These are phyloP conservation scores for Fallopia convolvulus DNA, from an alignment of 148 eudicot species.

Conservation along the genomic window DNA sequence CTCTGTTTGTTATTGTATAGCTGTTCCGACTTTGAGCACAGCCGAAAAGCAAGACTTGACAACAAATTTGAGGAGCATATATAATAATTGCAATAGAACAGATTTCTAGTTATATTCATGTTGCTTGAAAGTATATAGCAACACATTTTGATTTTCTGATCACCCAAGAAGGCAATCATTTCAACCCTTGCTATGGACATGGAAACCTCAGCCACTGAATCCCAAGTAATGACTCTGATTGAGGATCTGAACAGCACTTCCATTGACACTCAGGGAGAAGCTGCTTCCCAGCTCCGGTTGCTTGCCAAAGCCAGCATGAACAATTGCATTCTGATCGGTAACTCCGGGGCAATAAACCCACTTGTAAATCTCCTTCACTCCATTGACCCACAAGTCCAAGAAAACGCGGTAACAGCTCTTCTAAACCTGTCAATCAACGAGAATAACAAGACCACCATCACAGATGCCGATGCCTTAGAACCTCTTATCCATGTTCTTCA, in stretches of 20 bases:
- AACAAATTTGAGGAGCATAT: not conserved
- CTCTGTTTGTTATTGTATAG: not conserved
- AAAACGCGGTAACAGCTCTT: conserved; percentile 20
- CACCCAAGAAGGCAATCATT: conserved; percentile 3
- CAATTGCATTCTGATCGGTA: conserved; percentile 8
- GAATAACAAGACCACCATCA: conserved; percentile 11
- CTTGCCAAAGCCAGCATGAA: conserved; percentile 6
- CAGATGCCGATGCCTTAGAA: not conserved
- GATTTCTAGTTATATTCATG: not conserved
- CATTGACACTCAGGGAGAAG: conserved; percentile 10
- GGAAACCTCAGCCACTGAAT: not conserved
- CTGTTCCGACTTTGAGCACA: not conserved
- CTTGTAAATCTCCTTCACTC: conserved; percentile 13
- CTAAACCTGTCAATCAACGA: conserved; percentile 19
- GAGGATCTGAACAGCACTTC: conserved; percentile 12
- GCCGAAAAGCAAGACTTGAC: not conserved
- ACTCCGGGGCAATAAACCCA: conserved; percentile 4
- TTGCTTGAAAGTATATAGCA: not conserved
- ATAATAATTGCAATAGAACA: not conserved
- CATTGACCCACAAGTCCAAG: conserved; percentile 11
- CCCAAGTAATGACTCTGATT: not conserved
- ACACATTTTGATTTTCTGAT: not conserved
- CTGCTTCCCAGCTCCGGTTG: conserved; percentile 14
- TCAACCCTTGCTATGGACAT: not conserved
- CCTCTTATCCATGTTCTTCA: conserved; percentile 13